Evolutionary conservation across 2,329 filamentous ascomycete genomes (phyloP).

Genomic region (Cadophora gregata): DNA sequence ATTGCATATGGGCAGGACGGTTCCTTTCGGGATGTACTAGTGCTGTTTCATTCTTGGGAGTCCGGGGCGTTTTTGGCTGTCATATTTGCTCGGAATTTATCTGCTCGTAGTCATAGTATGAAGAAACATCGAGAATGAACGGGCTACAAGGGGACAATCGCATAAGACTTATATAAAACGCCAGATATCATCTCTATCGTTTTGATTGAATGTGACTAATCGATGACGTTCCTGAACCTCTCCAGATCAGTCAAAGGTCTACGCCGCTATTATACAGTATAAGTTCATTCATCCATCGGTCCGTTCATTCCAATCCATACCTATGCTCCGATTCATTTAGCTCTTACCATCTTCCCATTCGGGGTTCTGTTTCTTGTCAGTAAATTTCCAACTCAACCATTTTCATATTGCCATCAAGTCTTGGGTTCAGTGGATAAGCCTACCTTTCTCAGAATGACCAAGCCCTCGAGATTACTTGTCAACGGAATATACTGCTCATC

Average conservation of each 20-base stretch:
- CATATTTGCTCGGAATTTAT: slow-evolving; percentile 17
- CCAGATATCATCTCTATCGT: slow-evolving; percentile 40
- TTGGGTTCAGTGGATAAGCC: slow-evolving; percentile 41
- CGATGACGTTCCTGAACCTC: slow-evolving; percentile 29
- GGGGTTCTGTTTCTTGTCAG: slow-evolving; percentile 53
- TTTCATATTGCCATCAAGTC: neutral
- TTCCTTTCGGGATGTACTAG: neutral
- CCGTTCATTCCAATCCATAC: slow-evolving; percentile 17
- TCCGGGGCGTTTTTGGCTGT: slow-evolving; percentile 17
- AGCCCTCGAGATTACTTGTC: slow-evolving; percentile 87
- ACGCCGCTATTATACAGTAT: slow-evolving; percentile 45
- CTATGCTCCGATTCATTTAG: slow-evolving; percentile 32
- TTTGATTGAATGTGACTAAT: slow-evolving; percentile 29
- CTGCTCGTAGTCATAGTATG: slow-evolving; percentile 20
- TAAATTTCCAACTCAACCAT: neutral
- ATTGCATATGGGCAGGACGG: neutral
- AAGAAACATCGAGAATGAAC: slow-evolving; percentile 12
- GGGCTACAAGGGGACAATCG: neutral
- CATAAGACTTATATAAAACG: slow-evolving; percentile 10
- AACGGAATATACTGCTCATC: slow-evolving; percentile 96
- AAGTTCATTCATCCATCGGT: slow-evolving; percentile 32
- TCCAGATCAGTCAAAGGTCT: slow-evolving; percentile 32
- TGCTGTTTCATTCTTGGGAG: neutral
- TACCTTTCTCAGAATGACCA: slow-evolving; percentile 98
- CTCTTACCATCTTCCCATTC: slow-evolving; percentile 59